These are phyloP conservation scores for Colletotrichum euphorbiae DNA, from an alignment of 2,329 filamentous ascomycete species.

Conservation along the genomic window DNA sequence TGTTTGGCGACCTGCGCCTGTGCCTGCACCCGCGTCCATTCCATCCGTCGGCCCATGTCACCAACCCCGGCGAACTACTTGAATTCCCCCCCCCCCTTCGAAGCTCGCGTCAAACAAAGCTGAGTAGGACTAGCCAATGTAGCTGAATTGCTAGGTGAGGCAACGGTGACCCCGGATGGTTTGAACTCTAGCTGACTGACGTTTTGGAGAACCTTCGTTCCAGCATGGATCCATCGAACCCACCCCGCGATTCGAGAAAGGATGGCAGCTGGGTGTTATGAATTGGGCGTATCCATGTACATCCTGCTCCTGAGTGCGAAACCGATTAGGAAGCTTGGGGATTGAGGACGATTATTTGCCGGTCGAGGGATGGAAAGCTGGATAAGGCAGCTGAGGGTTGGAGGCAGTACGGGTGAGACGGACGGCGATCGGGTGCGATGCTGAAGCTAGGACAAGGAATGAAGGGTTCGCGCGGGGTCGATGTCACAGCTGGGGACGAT, in stretches of 20 bases:
- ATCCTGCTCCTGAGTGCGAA: no score
- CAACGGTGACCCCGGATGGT: no score
- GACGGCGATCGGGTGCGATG: no score
- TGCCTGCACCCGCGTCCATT: background rate
- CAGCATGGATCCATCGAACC: background rate
- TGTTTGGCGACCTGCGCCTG: slow-evolving; percentile 13
- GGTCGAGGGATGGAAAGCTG: background rate
- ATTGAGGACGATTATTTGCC: no score
- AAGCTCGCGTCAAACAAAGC: background rate
- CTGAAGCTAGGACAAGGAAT: background rate
- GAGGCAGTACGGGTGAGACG: background rate
- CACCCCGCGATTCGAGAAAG: background rate
- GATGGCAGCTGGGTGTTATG: no score
- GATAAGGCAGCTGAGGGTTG: background rate
- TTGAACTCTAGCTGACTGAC: background rate
- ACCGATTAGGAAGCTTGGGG: no score
- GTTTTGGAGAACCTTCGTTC: background rate
- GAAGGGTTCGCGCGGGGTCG: background rate
- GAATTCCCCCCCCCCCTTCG: background rate
- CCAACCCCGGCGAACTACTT: background rate
- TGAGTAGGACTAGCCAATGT: background rate
- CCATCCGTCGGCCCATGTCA: slow-evolving; percentile 5
- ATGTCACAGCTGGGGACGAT: background rate
- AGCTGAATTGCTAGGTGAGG: background rate
- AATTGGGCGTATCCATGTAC: no score